Base-by-base conservation (phyloP, 176 grass and related monocot species). In the Aegilops sharonensis region DNA sequence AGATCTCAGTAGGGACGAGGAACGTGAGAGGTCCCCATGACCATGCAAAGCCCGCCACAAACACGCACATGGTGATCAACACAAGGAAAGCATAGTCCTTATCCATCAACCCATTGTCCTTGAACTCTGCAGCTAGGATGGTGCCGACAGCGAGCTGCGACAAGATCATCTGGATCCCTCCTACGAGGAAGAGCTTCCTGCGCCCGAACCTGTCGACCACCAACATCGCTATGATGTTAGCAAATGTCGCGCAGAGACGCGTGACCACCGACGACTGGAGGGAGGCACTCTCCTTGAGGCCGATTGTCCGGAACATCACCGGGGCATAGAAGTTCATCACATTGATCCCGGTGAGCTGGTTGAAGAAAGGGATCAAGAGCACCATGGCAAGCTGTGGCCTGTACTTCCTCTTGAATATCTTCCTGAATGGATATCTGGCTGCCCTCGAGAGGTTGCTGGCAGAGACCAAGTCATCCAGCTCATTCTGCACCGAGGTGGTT, bases 11-110 rank as follows among this genome's bases (percentile, higher is more conserved):
- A 30, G 94, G 94, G 11, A 97, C 88, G 23, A 94, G 56, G 72
- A 80, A 97, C 2, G 90, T 92, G 5, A 97, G 87, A 67, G 94
- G 94, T 9, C 94, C 94, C 94, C 92, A 94, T 43, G 94, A 97
- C 92, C 92, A 97, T 12, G 83, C 90, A 37, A 91, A 97, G 0
- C 94, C 94, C 20, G 90, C 83, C 42, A 92, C 88, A 64, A 92
- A 94, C 72, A 94, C 83, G 69, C 94, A 94, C 67, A 91, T 85
- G 43, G 78, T 82, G 84, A 87, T 68, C 81, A 97, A 64, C 29
- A 97, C 88, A 34, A 94, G 66, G 63, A 89, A 92, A 18, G 81
- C 90, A 36, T 87, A 90, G 11, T 83, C 77, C 67, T 62, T 87
- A 25, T 89, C 77, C 94, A 94, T 94, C 21, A 37, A 3, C 57